These are phyloP conservation scores for Aphanomyces astaci DNA, from an alignment of 352 stramenopile species.

Conservation along the genomic window DNA sequence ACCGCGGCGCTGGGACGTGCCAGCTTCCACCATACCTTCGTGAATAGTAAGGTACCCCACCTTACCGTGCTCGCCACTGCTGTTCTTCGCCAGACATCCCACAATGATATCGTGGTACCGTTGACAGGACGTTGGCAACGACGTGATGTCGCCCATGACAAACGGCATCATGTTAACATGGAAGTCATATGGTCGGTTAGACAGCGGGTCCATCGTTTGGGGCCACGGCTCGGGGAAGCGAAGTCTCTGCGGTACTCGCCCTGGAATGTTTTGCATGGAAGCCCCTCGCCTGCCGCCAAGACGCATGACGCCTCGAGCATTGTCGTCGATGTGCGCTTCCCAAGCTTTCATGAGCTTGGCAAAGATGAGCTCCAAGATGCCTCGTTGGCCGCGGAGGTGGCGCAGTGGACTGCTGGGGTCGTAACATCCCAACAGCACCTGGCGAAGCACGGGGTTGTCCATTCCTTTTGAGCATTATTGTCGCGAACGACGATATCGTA, in stretches of 20 bases:
- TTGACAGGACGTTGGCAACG: background rate
- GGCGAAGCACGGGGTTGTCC: background rate
- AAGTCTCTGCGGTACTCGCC: background rate
- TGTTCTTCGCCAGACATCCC: background rate
- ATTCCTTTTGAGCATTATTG: background rate
- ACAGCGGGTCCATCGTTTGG: background rate
- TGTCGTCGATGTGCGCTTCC: background rate
- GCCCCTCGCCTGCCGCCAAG: background rate
- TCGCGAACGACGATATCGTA: background rate
- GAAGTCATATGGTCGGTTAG: too few relatives aligned
- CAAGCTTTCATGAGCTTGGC: background rate
- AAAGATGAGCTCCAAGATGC: background rate
- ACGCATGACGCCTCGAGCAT: background rate
- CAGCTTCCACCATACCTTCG: conserved; percentile 19
- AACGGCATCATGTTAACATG: conserved; percentile 20
- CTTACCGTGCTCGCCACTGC: background rate
- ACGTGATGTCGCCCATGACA: background rate
- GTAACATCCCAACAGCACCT: conserved; percentile 1
- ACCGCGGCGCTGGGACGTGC: conserved; percentile 9
- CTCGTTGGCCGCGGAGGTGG: background rate
- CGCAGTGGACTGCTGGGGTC: background rate
- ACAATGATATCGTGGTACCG: conserved; percentile 5
- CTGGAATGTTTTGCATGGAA: background rate
- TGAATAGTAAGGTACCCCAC: conserved; percentile 25
- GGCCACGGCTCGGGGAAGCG: background rate